Evolutionary conservation across 2,329 filamentous ascomycete species (phyloP).

Genomic region (Monosporascus sp.): DNA sequence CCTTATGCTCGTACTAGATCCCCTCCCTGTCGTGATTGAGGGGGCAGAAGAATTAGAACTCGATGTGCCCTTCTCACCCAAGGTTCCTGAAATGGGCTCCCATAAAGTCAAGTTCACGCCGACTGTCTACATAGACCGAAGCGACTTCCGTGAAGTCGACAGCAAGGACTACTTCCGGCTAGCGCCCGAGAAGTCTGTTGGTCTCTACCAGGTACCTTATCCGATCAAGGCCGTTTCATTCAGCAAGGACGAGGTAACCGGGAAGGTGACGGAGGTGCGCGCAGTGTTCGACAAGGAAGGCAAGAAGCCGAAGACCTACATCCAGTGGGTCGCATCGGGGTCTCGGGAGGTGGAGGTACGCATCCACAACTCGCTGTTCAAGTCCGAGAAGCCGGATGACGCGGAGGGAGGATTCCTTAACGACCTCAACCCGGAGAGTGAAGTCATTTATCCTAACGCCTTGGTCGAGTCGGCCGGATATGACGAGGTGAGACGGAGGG

Average conservation of each 20-base stretch:
- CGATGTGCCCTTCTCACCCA: slow-evolving; percentile 74
- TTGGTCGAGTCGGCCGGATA: slow-evolving; percentile 74
- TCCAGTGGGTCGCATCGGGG: slow-evolving; percentile 81
- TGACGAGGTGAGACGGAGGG: slow-evolving; percentile 64
- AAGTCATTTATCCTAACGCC: slow-evolving; percentile 72
- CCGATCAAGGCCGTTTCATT: slow-evolving; percentile 65
- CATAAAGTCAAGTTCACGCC: slow-evolving; percentile 62
- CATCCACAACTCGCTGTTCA: slow-evolving; percentile 79
- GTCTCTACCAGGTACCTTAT: slow-evolving; percentile 64
- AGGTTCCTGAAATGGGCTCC: slow-evolving; percentile 63
- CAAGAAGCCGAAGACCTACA: slow-evolving; percentile 72
- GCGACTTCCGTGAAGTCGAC: slow-evolving; percentile 70
- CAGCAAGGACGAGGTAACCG: slow-evolving; percentile 56
- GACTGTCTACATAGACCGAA: slow-evolving; percentile 78
- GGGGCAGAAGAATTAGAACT: slow-evolving; percentile 67
- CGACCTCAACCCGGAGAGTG: slow-evolving; percentile 79
- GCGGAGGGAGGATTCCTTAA: slow-evolving; percentile 75
- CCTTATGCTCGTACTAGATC: slow-evolving; percentile 84
- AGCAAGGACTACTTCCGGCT: slow-evolving; percentile 73
- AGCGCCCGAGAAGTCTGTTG: slow-evolving; percentile 67
- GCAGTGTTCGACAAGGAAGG: slow-evolving; percentile 66
- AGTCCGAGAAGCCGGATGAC: slow-evolving; percentile 73
- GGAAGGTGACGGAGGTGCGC: slow-evolving; percentile 58
- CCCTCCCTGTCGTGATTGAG: slow-evolving; percentile 75
- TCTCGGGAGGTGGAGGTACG: slow-evolving; percentile 68